Conservation (phyloP, 257 asterid species). For the Cynanchum wilfordii region DNA sequence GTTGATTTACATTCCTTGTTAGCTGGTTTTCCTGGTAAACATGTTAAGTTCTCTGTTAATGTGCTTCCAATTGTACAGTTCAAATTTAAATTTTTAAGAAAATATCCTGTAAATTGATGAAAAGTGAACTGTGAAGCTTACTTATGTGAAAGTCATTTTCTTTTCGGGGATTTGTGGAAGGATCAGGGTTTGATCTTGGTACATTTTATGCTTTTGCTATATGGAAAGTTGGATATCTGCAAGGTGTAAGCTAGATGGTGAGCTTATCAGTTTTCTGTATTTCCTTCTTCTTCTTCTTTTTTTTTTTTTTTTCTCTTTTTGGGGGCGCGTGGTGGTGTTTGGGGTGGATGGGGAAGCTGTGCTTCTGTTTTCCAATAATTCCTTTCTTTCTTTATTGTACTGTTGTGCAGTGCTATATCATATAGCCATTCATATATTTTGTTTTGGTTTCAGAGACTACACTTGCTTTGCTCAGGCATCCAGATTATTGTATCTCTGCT, state of each 20-base stretch:
- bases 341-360: neutral
- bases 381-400: neutral
- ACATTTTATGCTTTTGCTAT: neutral
- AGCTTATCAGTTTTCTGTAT: neutral
- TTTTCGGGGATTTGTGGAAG: neutral
- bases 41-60: neutral
- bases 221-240: neutral
- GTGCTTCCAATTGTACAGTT: neutral
- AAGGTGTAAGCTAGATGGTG: neutral
- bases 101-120: neutral
- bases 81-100: neutral
- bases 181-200: neutral
- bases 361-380: neutral
- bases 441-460: constrained; percentile 73
- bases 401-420: neutral
- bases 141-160: neutral
- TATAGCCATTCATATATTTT: neutral
- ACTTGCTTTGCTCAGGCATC: constrained; percentile 93
- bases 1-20: neutral
- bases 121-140: neutral
- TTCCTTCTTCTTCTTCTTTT: neutral
- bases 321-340: no score
- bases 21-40: neutral
- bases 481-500: constrained; percentile 90
- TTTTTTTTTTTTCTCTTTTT: neutral